These are phyloP conservation scores for Aspergillus sp. DNA, from an alignment of 2,329 filamentous ascomycete species.

Conservation along the genomic window DNA sequence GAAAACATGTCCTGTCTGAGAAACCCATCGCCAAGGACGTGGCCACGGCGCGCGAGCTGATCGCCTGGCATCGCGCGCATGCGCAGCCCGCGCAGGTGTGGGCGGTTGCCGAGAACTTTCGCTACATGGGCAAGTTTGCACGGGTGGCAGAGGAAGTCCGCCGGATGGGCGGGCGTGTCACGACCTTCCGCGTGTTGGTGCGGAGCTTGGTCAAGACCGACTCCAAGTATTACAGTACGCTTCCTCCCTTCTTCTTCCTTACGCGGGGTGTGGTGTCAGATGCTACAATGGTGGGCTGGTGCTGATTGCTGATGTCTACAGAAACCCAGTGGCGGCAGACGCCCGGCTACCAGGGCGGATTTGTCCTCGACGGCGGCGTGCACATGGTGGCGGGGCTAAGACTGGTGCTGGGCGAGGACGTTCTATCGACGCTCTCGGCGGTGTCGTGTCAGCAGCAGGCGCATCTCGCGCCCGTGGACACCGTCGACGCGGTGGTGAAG, in stretches of 20 bases:
- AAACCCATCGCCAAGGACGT: constrained; percentile 58
- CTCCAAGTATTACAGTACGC: constrained; percentile 53
- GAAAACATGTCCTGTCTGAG: constrained; percentile 57
- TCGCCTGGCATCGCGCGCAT: constrained; percentile 50
- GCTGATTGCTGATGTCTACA: constrained; percentile 10
- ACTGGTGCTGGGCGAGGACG: constrained; percentile 47
- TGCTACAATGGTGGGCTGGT: constrained; percentile 4
- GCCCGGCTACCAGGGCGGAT: constrained; percentile 58
- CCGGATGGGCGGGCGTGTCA: constrained; percentile 46
- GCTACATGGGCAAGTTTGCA: constrained; percentile 50
- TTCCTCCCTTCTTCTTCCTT: constrained; percentile 6
- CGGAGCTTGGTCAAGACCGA: constrained; percentile 45
- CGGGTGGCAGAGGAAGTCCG: constrained; percentile 46
- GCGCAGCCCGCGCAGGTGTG: constrained; percentile 41
- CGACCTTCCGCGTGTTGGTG: constrained; percentile 50
- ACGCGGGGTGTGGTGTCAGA: neutral
- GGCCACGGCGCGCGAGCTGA: constrained; percentile 47
- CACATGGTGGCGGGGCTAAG: constrained; percentile 55
- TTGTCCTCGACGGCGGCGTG: constrained; percentile 58
- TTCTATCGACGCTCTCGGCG: constrained; percentile 45
- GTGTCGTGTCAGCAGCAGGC: constrained; percentile 49
- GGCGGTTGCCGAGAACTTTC: constrained; percentile 57
- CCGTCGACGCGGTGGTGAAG: constrained; percentile 51
- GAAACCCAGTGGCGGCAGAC: constrained; percentile 56
- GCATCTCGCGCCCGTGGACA: constrained; percentile 56